A percentile compares a stretch with the other conserved stretches of the same genome.
These are phyloP conservation scores for Talaromyces albobiverticillius DNA, from an alignment of 2,329 filamentous ascomycete species.

Conservation along the genomic window DNA sequence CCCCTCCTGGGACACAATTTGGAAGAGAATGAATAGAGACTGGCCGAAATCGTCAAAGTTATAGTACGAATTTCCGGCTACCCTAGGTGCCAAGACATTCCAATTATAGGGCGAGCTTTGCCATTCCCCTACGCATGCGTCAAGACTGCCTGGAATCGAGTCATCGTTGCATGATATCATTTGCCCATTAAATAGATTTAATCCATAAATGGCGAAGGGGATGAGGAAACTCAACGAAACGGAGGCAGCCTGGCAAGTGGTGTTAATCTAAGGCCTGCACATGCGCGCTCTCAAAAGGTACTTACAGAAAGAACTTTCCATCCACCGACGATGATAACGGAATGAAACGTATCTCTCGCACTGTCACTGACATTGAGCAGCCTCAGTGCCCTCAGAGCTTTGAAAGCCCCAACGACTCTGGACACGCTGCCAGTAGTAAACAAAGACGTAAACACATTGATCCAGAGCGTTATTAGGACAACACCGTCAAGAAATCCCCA, in stretches of 20 bases:
- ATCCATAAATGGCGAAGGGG: slow-evolving; percentile 91
- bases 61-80: slow-evolving; percentile 77
- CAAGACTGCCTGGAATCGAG: slow-evolving; percentile 52
- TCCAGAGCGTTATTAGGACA: slow-evolving; percentile 90
- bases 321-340: slow-evolving; percentile 86
- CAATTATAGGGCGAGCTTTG: slow-evolving; percentile 74
- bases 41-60: slow-evolving; percentile 95
- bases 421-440: slow-evolving; percentile 80
- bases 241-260: slow-evolving; percentile 64
- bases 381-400: slow-evolving; percentile 85
- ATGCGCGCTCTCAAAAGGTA: slow-evolving; percentile 19
- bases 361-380: slow-evolving; percentile 95
- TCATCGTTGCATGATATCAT: slow-evolving; percentile 78
- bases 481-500: slow-evolving; percentile 96
- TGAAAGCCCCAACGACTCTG: slow-evolving; percentile 91
- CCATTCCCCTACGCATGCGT: slow-evolving; percentile 82
- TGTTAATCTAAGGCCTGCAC: slow-evolving; percentile 3
- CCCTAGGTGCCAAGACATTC: slow-evolving; percentile 78
- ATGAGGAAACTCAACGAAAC: slow-evolving; percentile 93
- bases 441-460: slow-evolving; percentile 83
- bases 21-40: slow-evolving; percentile 92
- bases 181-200: slow-evolving; percentile 87
- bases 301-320: slow-evolving; percentile 86
- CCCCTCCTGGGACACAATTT: slow-evolving; percentile 97
- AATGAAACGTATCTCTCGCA: slow-evolving; percentile 93